Conservation (phyloP, 1,284 basidiomycete genomes). For the Ceratobasidium sp. region DNA sequence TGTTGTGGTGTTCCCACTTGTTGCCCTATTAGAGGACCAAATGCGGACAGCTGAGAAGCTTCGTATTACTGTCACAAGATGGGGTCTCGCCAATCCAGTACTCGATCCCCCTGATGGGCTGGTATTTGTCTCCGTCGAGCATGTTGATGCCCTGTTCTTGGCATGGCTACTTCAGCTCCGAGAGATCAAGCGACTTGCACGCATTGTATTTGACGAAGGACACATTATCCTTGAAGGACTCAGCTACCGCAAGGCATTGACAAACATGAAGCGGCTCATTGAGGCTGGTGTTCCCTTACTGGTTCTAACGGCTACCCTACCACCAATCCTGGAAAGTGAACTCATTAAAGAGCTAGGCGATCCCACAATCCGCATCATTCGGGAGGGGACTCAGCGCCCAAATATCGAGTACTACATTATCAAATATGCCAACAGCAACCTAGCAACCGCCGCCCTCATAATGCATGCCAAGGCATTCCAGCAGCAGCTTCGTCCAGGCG, state of each 20-base stretch:
- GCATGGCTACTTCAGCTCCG: no score
- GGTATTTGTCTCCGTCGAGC: no score
- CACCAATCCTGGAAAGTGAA: not conserved
- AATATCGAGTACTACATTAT: slow-evolving; percentile 2
- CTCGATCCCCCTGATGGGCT: no score
- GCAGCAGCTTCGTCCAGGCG: not conserved
- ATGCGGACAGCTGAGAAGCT: not conserved
- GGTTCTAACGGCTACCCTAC: not conserved
- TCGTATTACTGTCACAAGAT: no score
- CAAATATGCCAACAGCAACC: not conserved
- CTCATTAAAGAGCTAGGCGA: not conserved
- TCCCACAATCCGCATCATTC: not conserved
- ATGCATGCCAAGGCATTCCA: not conserved
- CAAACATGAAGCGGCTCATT: not conserved
- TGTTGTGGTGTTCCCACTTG: not conserved
- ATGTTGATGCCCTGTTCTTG: no score
- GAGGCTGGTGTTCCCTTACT: not conserved
- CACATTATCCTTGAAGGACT: not conserved
- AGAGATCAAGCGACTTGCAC: not conserved
- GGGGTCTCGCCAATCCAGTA: no score
- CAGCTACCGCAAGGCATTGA: not conserved
- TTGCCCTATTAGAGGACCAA: not conserved
- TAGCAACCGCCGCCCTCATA: not conserved
- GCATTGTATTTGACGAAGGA: slow-evolving; percentile 23
- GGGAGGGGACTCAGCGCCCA: not conserved